Evolutionary conservation across 257 asterid species (phyloP).

Genomic region (Plectranthus barbatus): DNA sequence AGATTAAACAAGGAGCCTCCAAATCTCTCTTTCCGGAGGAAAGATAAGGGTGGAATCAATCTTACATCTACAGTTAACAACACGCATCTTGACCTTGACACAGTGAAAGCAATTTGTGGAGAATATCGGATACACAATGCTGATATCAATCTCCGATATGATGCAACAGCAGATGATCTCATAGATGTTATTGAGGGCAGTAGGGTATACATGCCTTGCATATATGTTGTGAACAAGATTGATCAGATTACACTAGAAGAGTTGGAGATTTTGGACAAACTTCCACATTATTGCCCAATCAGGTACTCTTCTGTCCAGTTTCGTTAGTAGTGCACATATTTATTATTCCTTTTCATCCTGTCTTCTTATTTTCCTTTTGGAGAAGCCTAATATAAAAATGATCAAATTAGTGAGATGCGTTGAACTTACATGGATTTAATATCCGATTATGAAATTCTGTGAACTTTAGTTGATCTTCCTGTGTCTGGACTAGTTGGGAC

Average conservation of each 20-base stretch:
- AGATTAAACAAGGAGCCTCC: constrained; percentile 99
- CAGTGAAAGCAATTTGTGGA: constrained; percentile 93
- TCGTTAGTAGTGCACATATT: neutral
- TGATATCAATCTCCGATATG: constrained; percentile 74
- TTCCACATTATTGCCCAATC: constrained; percentile 95
- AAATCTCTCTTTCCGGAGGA: constrained; percentile 76
- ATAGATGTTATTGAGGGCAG: constrained; percentile 98
- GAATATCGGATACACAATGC: constrained; percentile 96
- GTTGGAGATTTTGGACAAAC: constrained; percentile 92
- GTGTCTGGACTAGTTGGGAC: neutral
- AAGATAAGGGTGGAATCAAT: constrained; percentile 95
- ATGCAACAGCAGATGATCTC: constrained; percentile 98
- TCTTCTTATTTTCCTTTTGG: neutral
- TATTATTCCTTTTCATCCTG: neutral
- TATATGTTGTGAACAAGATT: constrained; percentile 85
- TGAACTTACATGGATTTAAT: neutral
- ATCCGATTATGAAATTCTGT: neutral
- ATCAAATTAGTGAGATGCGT: neutral
- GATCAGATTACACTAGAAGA: constrained; percentile 98
- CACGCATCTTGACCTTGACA: constrained; percentile 87
- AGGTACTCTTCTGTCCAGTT: constrained; percentile 38
- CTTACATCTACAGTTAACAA: constrained; percentile 76
- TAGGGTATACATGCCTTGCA: constrained; percentile 90
- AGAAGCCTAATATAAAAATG: neutral
- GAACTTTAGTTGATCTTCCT: neutral